Percentiles rank a stretch among this genome's conserved stretches.
Evolutionary conservation across 352 stramenopile species (phyloP).

Genomic region (Globisporangium orthogonon): DNA sequence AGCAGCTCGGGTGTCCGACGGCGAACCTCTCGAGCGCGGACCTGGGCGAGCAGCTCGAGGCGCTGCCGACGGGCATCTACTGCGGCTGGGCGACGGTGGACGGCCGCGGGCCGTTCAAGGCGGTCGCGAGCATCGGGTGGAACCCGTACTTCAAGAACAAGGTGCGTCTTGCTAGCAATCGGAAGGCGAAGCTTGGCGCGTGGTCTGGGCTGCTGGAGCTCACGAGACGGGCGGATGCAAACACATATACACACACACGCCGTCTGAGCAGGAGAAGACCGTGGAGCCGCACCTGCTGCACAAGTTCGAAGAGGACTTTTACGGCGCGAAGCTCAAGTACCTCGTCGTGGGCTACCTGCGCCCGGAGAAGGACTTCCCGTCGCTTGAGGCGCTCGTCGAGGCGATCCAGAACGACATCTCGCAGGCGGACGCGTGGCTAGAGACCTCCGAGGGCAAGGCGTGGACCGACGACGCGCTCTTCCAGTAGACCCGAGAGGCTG

Average conservation of each 20-base stretch:
- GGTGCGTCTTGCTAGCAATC: conserved; percentile 21
- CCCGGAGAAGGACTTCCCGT: conserved; percentile 92
- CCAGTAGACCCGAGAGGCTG: conserved; percentile 12
- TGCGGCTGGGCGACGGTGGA: conserved; percentile 91
- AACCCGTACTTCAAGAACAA: conserved; percentile 93
- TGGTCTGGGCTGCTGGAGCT: too few species aligned
- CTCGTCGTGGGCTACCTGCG: conserved; percentile 91
- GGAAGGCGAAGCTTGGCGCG: too few species aligned
- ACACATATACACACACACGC: too few species aligned
- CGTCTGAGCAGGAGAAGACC: conserved; percentile 85
- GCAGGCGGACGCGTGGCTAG: conserved; percentile 62
- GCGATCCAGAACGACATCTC: conserved; percentile 88
- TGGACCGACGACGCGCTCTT: conserved; percentile 39
- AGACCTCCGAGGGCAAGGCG: conserved; percentile 46
- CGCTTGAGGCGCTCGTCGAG: conserved; percentile 89
- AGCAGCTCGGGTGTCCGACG: conserved; percentile 94
- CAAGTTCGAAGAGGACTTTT: conserved; percentile 93
- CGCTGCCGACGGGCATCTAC: conserved; percentile 90
- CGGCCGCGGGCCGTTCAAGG: conserved; percentile 82
- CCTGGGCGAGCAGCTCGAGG: conserved; percentile 74
- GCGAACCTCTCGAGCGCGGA: conserved; percentile 91
- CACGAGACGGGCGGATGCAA: neutral
- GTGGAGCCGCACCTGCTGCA: conserved; percentile 95
- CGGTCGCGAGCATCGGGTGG: conserved; percentile 96
- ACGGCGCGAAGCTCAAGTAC: conserved; percentile 91